A percentile compares a stretch with the other conserved stretches of the same genome.
Evolutionary conservation across 129 eudicot genomes (phyloP).

Genomic region (Saposhnikovia divaricata): DNA sequence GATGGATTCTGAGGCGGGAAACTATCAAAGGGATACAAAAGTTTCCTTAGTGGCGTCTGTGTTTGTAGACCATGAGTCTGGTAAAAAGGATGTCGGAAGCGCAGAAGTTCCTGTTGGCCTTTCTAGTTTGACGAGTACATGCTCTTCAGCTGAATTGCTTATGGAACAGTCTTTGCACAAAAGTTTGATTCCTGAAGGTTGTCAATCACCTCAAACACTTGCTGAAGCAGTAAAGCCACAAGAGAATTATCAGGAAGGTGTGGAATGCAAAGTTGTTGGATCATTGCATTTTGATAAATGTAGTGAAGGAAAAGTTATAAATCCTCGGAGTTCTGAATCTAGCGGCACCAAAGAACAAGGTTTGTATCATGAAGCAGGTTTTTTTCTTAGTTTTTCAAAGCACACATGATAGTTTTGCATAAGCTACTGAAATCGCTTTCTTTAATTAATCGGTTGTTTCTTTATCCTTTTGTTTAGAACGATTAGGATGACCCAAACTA

Average conservation of each 20-base stretch:
- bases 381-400: not conserved
- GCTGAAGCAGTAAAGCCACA: constrained; percentile 3
- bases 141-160: constrained; percentile 11
- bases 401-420: not conserved
- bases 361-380: constrained; percentile 1
- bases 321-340: constrained; percentile 6
- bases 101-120: not conserved
- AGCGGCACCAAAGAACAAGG: constrained; percentile 7
- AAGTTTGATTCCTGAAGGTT: constrained; percentile 11
- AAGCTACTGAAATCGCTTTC: not conserved
- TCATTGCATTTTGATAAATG: constrained; percentile 9
- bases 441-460: not conserved
- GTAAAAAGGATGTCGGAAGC: constrained; percentile 8
- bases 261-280: constrained; percentile 9
- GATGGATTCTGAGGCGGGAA: not conserved
- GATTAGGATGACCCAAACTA: constrained; percentile 5
- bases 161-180: constrained; percentile 7
- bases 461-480: not conserved
- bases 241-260: not conserved
- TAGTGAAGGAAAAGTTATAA: constrained; percentile 10
- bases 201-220: not conserved
- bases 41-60: not conserved
- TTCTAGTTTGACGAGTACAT: constrained; percentile 4
- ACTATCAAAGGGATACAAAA: not conserved
- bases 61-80: not conserved